phyloP scores from a whole-genome alignment of 1,139 yeast genomes.

The Zygoascus sp. region DNA sequence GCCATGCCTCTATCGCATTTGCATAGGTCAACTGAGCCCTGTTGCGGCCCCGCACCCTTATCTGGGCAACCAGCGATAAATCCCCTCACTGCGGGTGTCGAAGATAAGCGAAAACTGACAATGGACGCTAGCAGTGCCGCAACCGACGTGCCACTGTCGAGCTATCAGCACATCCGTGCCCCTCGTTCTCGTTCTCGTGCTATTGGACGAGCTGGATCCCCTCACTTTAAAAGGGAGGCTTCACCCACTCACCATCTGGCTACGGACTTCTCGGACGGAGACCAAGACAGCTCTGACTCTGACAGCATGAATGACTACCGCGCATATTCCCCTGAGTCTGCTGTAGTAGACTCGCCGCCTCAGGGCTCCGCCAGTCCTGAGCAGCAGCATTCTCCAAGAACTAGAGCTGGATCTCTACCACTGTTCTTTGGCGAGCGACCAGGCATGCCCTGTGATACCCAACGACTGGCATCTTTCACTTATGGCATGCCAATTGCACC shows the following conservation, averaged over 20 bases:
- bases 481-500: conserved; percentile 13
- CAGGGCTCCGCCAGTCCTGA: background rate
- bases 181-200: no score
- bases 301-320: background rate
- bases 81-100: background rate
- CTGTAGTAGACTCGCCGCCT: background rate
- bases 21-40: background rate
- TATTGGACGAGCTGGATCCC: no score
- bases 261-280: background rate
- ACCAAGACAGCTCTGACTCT: background rate
- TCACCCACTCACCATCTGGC: background rate
- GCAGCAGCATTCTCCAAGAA: background rate
- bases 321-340: background rate
- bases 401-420: conserved; percentile 1
- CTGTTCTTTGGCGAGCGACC: background rate
- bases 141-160: background rate
- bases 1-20: background rate
- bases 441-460: background rate
- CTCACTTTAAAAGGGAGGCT: background rate
- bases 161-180: background rate
- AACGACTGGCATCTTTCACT: conserved; percentile 7
- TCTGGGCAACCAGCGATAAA: background rate
- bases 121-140: background rate
- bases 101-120: background rate
- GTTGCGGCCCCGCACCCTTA: background rate